Conservation (phyloP, 2,329 filamentous ascomycete genomes). For the Fusarium xylarioides region DNA sequence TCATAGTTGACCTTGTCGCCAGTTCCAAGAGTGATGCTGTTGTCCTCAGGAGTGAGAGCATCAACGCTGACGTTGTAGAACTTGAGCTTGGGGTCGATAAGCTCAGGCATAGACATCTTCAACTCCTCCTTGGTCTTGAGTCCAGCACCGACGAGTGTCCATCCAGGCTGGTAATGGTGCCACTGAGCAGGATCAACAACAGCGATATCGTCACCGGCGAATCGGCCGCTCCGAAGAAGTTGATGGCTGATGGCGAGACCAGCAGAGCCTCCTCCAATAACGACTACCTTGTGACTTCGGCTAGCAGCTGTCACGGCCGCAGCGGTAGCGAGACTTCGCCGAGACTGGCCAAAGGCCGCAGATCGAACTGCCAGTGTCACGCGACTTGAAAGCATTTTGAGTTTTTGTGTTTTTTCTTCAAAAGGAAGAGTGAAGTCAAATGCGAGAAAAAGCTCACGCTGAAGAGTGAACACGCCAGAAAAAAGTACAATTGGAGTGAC, state of each 20-base stretch:
- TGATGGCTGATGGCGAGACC: constrained; percentile 74
- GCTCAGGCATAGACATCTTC: constrained; percentile 56
- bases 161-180: constrained; percentile 76
- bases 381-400: constrained; percentile 38
- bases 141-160: constrained; percentile 74
- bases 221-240: constrained; percentile 67
- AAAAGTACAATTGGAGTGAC: constrained; percentile 22
- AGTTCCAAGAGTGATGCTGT: constrained; percentile 62
- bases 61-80: constrained; percentile 65
- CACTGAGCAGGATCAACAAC: constrained; percentile 69
- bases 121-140: constrained; percentile 70
- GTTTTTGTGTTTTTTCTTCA: background rate
- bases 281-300: constrained; percentile 68
- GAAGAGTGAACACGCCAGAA: constrained; percentile 10
- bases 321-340: constrained; percentile 21
- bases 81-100: constrained; percentile 69
- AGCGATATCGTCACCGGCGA: constrained; percentile 68
- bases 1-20: constrained; percentile 69
- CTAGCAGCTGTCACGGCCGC: constrained; percentile 28
- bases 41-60: constrained; percentile 64
- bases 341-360: constrained; percentile 3
- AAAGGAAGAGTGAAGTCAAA: background rate
- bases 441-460: constrained; percentile 16
- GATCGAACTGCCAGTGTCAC: constrained; percentile 22
- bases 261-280: constrained; percentile 73